phyloP scores from a whole-genome alignment of 176 grass and related monocot species.

The Rhynchospora breviuscula region DNA sequence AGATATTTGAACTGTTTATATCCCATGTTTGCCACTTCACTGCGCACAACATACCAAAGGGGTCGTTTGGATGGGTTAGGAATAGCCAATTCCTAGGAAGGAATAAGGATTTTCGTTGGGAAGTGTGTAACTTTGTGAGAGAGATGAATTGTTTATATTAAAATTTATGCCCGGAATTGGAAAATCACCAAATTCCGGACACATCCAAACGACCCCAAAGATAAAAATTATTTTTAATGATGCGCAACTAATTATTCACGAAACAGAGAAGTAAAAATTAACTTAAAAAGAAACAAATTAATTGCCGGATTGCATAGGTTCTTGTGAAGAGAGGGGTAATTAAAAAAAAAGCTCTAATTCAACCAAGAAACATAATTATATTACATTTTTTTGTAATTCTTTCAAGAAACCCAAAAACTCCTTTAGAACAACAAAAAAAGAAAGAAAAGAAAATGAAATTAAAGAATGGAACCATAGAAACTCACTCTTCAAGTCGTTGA shows the following conservation, averaged over 20 bases:
- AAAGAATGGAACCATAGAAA: neutral
- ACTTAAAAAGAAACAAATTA: neutral
- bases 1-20: neutral
- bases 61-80: no score
- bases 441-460: neutral
- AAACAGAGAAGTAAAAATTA: neutral
- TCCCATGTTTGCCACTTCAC: neutral
- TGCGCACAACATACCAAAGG: neutral
- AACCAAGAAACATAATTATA: neutral
- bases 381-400: neutral
- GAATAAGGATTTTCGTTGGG: no score
- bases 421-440: neutral
- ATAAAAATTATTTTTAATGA: neutral
- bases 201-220: no score
- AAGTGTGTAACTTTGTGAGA: no score
- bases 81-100: no score
- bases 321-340: neutral
- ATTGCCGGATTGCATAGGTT: neutral
- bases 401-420: neutral
- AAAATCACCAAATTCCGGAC: no score
- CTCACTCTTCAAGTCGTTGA: slow-evolving; percentile 32
- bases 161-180: no score
- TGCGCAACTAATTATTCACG: neutral
- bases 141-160: no score
- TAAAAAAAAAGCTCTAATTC: neutral